Conservation (phyloP, 345 rosid genomes). For the Moringa oleifera region DNA sequence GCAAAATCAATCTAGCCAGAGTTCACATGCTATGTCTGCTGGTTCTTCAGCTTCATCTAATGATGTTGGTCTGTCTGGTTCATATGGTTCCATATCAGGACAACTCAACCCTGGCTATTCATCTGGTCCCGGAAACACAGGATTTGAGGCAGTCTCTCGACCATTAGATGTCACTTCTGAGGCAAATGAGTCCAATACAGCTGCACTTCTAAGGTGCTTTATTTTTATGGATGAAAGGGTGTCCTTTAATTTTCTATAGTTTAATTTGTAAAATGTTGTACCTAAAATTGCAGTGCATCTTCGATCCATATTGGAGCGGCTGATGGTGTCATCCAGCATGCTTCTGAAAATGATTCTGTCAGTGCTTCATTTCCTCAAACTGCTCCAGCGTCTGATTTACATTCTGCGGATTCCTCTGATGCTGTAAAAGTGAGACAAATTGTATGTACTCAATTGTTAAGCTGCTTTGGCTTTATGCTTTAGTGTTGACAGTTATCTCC, state of each 20-base stretch:
- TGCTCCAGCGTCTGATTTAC: conserved; percentile 44
- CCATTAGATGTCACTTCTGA: conserved; percentile 58
- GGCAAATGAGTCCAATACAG: conserved; percentile 48
- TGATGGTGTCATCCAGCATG: conserved; percentile 41
- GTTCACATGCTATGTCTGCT: conserved; percentile 47
- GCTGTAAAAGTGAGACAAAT: conserved; percentile 40
- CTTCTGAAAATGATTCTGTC: conserved; percentile 44
- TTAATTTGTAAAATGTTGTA: conserved; percentile 13
- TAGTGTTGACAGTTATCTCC: conserved; percentile 14
- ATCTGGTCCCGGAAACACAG: conserved; percentile 42
- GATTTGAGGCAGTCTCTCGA: conserved; percentile 49
- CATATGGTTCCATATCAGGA: conserved; percentile 49
- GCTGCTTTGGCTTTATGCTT: neutral
- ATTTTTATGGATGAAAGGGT: neutral
- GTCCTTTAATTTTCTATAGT: neutral
- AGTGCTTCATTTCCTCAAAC: conserved; percentile 40
- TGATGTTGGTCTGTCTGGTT: conserved; percentile 39
- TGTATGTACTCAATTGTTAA: conserved; percentile 3
- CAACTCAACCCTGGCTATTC: conserved; percentile 45
- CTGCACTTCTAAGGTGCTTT: conserved; percentile 51
- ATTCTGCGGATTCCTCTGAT: conserved; percentile 40
- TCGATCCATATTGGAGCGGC: conserved; percentile 45
- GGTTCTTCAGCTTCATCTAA: conserved; percentile 50
- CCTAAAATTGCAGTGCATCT: conserved; percentile 39
- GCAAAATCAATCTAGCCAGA: conserved; percentile 85